Conservation (phyloP, 2,329 filamentous ascomycete species). For the Microdochium paspali region DNA sequence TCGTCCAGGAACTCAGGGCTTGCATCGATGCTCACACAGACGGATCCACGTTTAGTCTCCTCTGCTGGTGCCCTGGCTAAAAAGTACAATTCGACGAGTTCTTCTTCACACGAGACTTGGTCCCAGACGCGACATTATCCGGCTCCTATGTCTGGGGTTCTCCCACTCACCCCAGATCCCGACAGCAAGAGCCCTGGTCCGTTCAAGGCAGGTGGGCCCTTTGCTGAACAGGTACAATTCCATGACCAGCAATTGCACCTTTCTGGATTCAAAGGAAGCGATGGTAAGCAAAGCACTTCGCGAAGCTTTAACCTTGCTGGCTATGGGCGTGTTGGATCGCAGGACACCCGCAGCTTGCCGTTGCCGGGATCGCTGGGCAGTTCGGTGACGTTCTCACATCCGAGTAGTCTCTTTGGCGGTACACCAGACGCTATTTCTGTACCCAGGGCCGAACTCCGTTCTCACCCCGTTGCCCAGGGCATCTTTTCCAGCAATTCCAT, state of each 20-base stretch:
- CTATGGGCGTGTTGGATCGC: conserved; percentile 5
- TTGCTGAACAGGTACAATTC: too few species aligned
- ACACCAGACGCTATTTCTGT: conserved; percentile 21
- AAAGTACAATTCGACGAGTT: too few species aligned
- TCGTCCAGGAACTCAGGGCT: neutral
- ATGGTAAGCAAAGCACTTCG: too few species aligned
- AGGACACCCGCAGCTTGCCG: conserved; percentile 10
- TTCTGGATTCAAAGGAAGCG: too few species aligned
- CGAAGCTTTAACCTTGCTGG: neutral
- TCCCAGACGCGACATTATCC: too few species aligned
- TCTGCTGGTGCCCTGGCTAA: too few species aligned
- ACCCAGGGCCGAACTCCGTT: neutral
- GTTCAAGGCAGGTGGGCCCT: too few species aligned
- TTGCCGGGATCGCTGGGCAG: conserved; percentile 13
- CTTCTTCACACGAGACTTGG: neutral
- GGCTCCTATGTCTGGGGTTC: too few species aligned
- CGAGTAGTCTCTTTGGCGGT: conserved; percentile 40
- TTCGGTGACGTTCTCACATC: conserved; percentile 31
- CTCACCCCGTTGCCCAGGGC: neutral
- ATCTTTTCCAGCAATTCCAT: neutral
- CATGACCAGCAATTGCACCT: neutral
- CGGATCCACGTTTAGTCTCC: too few species aligned
- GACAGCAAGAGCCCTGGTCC: too few species aligned
- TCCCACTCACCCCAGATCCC: too few species aligned
- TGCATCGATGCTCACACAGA: neutral